A percentile compares a stretch with the other conserved stretches of the same genome.
These are phyloP conservation scores for Anethum foeniculum DNA, from an alignment of 140 eudicot genomes.

Conservation along the genomic window DNA sequence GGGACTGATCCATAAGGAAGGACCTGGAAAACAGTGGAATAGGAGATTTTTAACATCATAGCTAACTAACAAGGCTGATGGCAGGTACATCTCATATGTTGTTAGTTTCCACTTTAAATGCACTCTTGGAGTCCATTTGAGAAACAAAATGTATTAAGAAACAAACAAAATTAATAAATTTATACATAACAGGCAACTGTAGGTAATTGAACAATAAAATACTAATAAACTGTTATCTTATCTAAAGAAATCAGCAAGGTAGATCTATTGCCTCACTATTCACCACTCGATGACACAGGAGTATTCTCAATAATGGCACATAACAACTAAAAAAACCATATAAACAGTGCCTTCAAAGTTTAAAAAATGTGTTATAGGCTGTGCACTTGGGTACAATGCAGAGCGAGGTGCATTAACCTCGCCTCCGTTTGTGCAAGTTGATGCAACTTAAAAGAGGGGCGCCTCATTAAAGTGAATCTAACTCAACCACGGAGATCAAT, in stretches of 20 bases:
- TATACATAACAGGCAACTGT: not conserved
- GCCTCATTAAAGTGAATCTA: not conserved
- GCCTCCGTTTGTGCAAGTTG: not conserved
- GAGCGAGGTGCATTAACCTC: not conserved
- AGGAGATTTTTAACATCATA: not conserved
- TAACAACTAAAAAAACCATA: not conserved
- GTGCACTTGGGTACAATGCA: not conserved
- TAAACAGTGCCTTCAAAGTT: not conserved
- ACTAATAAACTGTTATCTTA: not conserved
- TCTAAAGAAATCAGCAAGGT: not conserved
- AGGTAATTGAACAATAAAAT: not conserved
- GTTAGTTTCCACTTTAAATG: not conserved
- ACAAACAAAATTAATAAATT: not conserved
- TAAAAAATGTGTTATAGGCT: not conserved
- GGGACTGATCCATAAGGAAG: slow-evolving; percentile 96
- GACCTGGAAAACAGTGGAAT: slow-evolving; percentile 37
- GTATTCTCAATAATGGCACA: not conserved
- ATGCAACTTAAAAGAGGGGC: not conserved
- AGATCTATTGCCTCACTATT: not conserved
- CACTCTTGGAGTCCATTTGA: not conserved
- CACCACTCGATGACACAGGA: not conserved
- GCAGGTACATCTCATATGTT: not conserved
- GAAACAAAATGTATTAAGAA: not conserved
- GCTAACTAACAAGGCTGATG: not conserved
- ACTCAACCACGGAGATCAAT: not conserved